Conservation (phyloP, 768 basidiomycete genomes). For the Hebeloma cylindrosporum region DNA sequence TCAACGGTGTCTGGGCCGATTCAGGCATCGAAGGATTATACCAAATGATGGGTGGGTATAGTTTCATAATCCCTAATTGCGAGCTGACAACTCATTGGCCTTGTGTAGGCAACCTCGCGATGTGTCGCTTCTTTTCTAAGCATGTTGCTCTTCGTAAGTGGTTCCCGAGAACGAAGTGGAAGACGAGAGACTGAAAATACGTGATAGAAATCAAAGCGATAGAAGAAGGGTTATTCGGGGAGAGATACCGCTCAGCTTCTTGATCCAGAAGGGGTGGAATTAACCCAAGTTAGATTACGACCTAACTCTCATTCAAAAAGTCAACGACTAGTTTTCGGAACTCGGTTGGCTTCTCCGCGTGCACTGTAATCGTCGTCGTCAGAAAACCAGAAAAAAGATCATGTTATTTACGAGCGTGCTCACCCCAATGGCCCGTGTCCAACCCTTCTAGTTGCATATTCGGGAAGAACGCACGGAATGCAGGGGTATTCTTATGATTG, state of each 20-base stretch:
- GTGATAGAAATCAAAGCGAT: slow-evolving; percentile 69
- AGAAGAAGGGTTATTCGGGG: slow-evolving; percentile 33
- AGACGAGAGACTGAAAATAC: slow-evolving; percentile 49
- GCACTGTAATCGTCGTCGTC: slow-evolving; percentile 48
- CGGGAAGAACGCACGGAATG: slow-evolving; percentile 73
- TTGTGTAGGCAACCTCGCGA: slow-evolving; percentile 47
- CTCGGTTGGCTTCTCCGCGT: slow-evolving; percentile 74
- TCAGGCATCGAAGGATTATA: slow-evolving; percentile 54
- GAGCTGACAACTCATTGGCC: too few species aligned
- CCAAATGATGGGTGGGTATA: slow-evolving; percentile 53
- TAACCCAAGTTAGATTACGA: too few species aligned
- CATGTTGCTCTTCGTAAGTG: slow-evolving; percentile 64
- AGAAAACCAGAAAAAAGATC: not conserved
- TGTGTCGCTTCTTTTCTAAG: slow-evolving; percentile 63
- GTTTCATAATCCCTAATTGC: too few species aligned
- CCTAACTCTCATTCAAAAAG: slow-evolving; percentile 24
- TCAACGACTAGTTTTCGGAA: slow-evolving; percentile 44
- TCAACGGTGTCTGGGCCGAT: slow-evolving; percentile 49
- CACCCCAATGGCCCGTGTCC: slow-evolving; percentile 88
- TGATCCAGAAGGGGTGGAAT: too few species aligned
- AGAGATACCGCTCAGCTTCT: slow-evolving; percentile 9
- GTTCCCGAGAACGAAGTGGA: slow-evolving; percentile 49
- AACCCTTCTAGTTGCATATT: slow-evolving; percentile 58
- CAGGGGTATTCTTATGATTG: slow-evolving; percentile 65
- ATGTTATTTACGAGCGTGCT: slow-evolving; percentile 18